Evolutionary conservation across 345 rosid species (phyloP), one percentile per base, ranked within the genome.

Genomic region (Rhizophora apiculata): DNA sequence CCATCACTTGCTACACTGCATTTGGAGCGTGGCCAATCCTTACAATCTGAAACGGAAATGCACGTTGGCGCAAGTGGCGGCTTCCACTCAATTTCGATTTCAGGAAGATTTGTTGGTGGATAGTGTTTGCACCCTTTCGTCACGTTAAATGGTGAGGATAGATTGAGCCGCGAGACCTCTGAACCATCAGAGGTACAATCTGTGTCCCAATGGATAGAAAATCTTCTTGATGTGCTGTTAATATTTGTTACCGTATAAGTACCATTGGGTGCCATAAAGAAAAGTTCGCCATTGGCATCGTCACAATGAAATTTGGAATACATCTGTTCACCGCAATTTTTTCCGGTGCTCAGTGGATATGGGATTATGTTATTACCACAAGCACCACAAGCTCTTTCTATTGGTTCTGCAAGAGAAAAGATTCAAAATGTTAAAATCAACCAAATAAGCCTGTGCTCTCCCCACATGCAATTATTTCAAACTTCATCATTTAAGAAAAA

Each of bases 321-420:
- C 70, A n/a, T 65, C 31, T 87, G 73, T 36, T 90, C 94, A 4
- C 94, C 94, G 51, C 92, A 90, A 37, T 76, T 74, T 24, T 74
- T 64, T 65, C 82, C 84, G 6, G 82, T 85, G 79, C 89, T 85
- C 16, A 91, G 82, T 2, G 94, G 94, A 73, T 88, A 87, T 3
- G 91, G 91, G 51, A 87, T 76, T 39, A 72, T 46, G 75, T 72
- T 83, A 5, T 87, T 76, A 32, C 89, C 88, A 29, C 92, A 84
- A 18, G 77, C 61, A 62, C 66, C 68, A 51, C 94, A 91, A 70
- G 46, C 75, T 75, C 83, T 82, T 15, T 68, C 55, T 2, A 74
- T 83, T 3, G 79, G 72, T 73, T 73, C 92, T 87, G 87, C 76
- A 81, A 36, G 46, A 66, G 31, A 15, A 19, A 43, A 46, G 21